These are phyloP conservation scores for Albatrellus ellisii DNA, from an alignment of 768 basidiomycete genomes.

Conservation along the genomic window DNA sequence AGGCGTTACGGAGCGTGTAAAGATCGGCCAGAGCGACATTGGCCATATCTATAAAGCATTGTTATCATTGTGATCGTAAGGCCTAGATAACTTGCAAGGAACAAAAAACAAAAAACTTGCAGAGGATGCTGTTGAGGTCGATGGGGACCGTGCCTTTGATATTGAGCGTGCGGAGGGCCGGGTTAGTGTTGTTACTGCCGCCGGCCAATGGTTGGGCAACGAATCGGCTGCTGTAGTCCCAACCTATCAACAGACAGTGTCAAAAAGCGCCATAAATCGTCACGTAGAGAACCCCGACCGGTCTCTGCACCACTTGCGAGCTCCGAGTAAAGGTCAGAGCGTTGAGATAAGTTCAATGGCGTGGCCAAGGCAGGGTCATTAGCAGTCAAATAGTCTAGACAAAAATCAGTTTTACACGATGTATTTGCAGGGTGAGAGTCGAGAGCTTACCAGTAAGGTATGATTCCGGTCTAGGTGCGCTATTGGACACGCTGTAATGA, in stretches of 20 bases:
- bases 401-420: slow-evolving; percentile 1
- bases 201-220: slow-evolving; percentile 26
- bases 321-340: slow-evolving; percentile 66
- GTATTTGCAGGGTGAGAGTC: background rate
- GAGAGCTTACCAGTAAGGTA: slow-evolving; percentile 41
- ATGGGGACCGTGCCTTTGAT: slow-evolving; percentile 58
- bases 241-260: slow-evolving; percentile 12
- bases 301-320: slow-evolving; percentile 83
- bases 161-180: slow-evolving; percentile 58
- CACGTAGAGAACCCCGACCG: slow-evolving; percentile 25
- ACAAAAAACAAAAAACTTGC: slow-evolving; percentile 28
- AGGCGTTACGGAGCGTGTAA: slow-evolving; percentile 28
- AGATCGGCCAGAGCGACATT: slow-evolving; percentile 47
- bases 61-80: no score
- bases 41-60: slow-evolving; percentile 43
- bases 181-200: slow-evolving; percentile 29
- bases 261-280: background rate
- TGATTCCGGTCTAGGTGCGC: slow-evolving; percentile 82
- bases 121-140: slow-evolving; percentile 77
- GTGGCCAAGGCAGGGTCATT: slow-evolving; percentile 45
- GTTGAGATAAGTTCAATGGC: slow-evolving; percentile 45
- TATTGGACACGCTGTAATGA: slow-evolving; percentile 69
- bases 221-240: slow-evolving; percentile 31
- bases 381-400: slow-evolving; percentile 65
- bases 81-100: slow-evolving; percentile 2